phyloP scores from a whole-genome alignment of 164 flowering plant genomes.

The Pachysandra terminalis region DNA sequence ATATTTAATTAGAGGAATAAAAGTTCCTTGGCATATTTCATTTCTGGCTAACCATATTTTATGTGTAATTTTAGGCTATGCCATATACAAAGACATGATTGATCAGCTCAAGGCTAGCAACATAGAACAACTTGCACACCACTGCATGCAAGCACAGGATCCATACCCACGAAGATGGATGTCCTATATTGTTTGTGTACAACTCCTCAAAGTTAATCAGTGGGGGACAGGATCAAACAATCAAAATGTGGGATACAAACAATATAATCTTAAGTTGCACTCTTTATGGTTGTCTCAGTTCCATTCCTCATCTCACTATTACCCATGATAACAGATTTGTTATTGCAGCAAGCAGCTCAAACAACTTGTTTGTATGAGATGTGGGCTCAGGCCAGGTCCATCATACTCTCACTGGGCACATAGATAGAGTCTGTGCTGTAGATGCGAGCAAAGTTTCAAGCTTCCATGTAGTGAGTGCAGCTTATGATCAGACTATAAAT shows the following conservation, averaged over 20 bases:
- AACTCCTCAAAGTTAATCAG: constrained; percentile 68
- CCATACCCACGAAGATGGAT: constrained; percentile 86
- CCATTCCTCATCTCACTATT: constrained; percentile 77
- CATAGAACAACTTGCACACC: constrained; percentile 69
- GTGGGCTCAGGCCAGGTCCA: constrained; percentile 63
- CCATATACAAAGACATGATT: constrained; percentile 67
- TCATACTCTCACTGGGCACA: constrained; percentile 92
- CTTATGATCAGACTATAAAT: constrained; percentile 93
- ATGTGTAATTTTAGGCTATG: constrained; percentile 50
- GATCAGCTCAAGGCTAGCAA: constrained; percentile 60
- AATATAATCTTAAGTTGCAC: constrained; percentile 49
- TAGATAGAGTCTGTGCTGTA: constrained; percentile 87
- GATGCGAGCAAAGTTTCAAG: constrained; percentile 75
- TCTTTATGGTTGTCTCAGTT: constrained; percentile 76
- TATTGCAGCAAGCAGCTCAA: constrained; percentile 91
- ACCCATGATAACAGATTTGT: constrained; percentile 73
- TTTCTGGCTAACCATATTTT: neutral
- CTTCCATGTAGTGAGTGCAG: constrained; percentile 75
- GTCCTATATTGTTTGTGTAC: constrained; percentile 67
- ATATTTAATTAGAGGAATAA: too few relatives aligned
- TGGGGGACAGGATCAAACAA: constrained; percentile 81
- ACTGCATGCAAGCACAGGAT: constrained; percentile 59
- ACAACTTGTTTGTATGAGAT: constrained; percentile 92
- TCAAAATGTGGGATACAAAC: constrained; percentile 86
- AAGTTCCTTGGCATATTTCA: too few relatives aligned